Evolutionary conservation across 495 filamentous ascomycete genomes (phyloP), one percentile per base, ranked within the genome.

Genomic region (Aspergillus cavernicola): DNA sequence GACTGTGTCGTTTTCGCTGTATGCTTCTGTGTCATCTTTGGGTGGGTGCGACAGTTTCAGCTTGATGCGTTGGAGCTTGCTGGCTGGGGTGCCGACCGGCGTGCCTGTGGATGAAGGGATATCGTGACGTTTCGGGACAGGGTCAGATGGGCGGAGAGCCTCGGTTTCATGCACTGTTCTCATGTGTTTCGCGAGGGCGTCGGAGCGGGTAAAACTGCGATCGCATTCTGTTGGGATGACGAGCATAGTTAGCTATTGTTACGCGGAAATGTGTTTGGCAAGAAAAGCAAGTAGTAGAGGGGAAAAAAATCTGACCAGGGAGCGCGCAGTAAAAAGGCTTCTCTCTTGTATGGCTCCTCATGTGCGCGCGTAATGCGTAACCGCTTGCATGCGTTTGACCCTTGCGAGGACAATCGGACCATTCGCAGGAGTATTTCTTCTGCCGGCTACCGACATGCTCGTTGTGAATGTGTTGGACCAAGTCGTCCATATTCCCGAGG

Each of bases 101-200:
- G 56, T 62, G 45, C 59, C 60, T 13, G 47, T 47, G 41, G 61
- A 59, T 55, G 66, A 68, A 47, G 69, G 61, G 50, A 67, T 65
- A n/a, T 69, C 84, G 76, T 85, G 84, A 39, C 84, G 82, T 69
- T 89, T 92, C 2, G 89, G 86, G 16, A 92, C 86, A 4, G 89
- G 85, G 62, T 95, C 91, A n/a, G 86, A 87, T 6, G 89, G 89
- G 6, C 91, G 86, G 4, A 96, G 77, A 5, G 89, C 87, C 69
- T 97, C 95, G 32, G 91, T 96, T 69, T 98, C 95, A 71, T 98
- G 93, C 24, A 98, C 93, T 26, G 93, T 97, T 65, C 93, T 87
- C 89, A 97, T 96, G 67, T 98, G 93, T 66, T 98, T 98, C 6
- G 93, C 90, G 0, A 98, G 83, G 18, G 93, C 93, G 66, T 98